phyloP scores from a whole-genome alignment of 2,329 filamentous ascomycete species.

The Thermothelomyces thermophilus region DNA sequence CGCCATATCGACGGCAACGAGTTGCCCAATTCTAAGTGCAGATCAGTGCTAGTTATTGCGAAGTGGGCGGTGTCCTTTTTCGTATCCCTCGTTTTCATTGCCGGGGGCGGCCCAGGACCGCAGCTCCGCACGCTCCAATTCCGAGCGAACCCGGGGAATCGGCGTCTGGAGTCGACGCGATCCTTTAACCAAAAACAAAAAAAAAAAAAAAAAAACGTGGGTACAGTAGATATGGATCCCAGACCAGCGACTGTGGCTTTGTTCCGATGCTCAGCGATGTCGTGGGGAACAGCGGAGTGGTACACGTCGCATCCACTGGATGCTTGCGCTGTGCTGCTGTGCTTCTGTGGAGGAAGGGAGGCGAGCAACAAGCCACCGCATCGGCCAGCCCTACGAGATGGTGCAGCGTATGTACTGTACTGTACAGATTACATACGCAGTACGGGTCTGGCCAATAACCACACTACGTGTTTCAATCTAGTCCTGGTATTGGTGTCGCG shows the following conservation, averaged over 20 bases:
- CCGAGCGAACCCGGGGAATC: neutral
- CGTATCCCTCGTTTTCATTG: neutral
- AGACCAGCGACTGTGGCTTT: neutral
- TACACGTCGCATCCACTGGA: constrained; percentile 2
- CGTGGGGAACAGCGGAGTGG: neutral
- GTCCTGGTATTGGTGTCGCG: neutral
- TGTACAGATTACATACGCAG: no score
- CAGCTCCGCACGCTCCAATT: neutral
- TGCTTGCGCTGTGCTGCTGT: neutral
- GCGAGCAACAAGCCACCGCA: neutral
- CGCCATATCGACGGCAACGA: neutral
- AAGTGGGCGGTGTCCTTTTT: constrained; percentile 2
- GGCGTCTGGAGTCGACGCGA: neutral
- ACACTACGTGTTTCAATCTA: neutral
- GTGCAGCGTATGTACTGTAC: constrained; percentile 1
- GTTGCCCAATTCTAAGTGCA: neutral
- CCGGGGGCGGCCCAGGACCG: neutral
- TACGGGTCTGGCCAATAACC: no score
- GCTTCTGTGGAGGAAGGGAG: neutral
- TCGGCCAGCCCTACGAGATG: constrained; percentile 12
- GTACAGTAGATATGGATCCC: no score
- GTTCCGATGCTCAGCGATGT: neutral
- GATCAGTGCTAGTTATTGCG: neutral
- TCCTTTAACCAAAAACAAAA: no score
- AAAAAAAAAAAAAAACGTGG: no score